Evolutionary conservation across 2,329 filamentous ascomycete genomes (phyloP), one percentile per base, ranked within the genome.

Genomic region (Geosmithia flava): DNA sequence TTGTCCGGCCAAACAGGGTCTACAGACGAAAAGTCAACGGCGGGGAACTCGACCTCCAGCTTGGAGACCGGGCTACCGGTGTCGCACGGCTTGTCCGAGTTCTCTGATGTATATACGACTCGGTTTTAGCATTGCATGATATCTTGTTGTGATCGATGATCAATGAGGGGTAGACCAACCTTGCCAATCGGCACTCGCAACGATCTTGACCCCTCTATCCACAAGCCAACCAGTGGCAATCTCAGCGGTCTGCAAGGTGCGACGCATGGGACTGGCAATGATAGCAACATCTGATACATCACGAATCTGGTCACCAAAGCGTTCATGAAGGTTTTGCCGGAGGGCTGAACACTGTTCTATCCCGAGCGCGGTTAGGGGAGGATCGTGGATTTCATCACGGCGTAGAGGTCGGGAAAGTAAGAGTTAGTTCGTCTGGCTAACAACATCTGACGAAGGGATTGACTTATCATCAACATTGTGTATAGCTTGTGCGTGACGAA

Each of bases 401-500:
- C 66, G 74, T 77, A 51, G 30, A 33, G 16, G 4, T 33, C 7
- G 8, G 49, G 53, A 62, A 48, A 63, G 59, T 41, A 20, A 3
- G 23, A 45, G 52, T 56, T 40, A 59, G 51, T 20, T 27, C 23
- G 23, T 27, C 23, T 8, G 23, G 4, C 23, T 27, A 8, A 27
- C 4, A 8, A 27, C 8, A 8, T 8, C 23, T 27, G 8, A n/a
- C 17, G 13, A 37, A 20, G n/a, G 4, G 45, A 48, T 47, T 47
- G 23, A 72, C 74, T 65, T 67, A 77, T 77, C 61, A 46, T 64
- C 58, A 15, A 67, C 63, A 50, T 80, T 80, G 59, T 80, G 76
- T n/a, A 69, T 58, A 8, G 71, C 76, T 64, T 97, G 87, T 16
- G 87, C 91, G 73, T 97, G 91, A 55, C 91, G 85, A 58, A 96